A percentile compares a stretch with the other conserved stretches of the same genome.
These are phyloP conservation scores for Prillingera fragicola DNA, from an alignment of 1,284 basidiomycete species.

Conservation along the genomic window DNA sequence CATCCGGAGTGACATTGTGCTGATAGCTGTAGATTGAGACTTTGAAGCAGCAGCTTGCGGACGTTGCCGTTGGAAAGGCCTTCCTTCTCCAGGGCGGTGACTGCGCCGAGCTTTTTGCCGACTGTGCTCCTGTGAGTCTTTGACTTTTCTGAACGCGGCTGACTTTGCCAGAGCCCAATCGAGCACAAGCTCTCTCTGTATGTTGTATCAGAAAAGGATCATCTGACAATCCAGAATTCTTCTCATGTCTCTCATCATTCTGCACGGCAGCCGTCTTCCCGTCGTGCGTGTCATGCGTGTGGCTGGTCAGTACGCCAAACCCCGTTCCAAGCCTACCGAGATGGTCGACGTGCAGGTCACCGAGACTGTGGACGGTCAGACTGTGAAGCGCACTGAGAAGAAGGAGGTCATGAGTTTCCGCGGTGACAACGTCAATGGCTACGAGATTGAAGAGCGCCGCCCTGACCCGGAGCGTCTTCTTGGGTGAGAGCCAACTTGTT, in stretches of 20 bases:
- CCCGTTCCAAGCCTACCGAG: conserved; percentile 80
- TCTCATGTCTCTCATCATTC: conserved; percentile 88
- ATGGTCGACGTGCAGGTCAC: conserved; percentile 58
- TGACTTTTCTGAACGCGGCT: background rate
- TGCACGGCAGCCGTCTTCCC: conserved; percentile 88
- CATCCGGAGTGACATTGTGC: too few relatives aligned
- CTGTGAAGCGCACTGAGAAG: conserved; percentile 27
- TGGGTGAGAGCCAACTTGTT: conserved; percentile 28
- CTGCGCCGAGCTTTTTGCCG: conserved; percentile 90
- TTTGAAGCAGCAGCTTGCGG: conserved; percentile 68
- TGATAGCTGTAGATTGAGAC: conserved; percentile 65
- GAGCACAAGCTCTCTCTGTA: conserved; percentile 83
- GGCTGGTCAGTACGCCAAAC: conserved; percentile 95
- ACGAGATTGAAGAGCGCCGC: conserved; percentile 60
- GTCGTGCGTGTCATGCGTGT: conserved; percentile 87
- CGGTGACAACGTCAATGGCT: conserved; percentile 95
- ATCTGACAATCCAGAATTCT: conserved; percentile 55
- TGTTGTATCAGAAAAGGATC: conserved; percentile 3
- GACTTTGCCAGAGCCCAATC: conserved; percentile 67
- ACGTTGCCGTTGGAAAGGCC: conserved; percentile 78
- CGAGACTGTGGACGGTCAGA: conserved; percentile 39
- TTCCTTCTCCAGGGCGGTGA: conserved; percentile 96
- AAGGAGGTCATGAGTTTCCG: conserved; percentile 52
- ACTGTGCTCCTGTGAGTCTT: conserved; percentile 71
- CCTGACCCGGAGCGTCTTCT: conserved; percentile 84